Conservation (phyloP, 805 yeast species). For the Nakazawaea laoshanensis region DNA sequence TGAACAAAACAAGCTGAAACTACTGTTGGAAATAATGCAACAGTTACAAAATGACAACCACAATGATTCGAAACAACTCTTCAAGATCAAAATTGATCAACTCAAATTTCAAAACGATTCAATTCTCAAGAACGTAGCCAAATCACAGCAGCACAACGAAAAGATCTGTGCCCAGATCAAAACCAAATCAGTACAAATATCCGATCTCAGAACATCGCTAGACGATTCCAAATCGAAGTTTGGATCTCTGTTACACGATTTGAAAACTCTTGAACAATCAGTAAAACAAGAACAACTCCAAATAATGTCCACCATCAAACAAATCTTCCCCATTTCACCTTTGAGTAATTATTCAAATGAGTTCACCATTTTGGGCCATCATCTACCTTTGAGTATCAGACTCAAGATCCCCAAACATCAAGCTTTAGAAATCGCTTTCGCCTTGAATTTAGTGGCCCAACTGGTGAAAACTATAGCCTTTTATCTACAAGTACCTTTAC, state of each 20-base stretch:
- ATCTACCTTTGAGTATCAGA: slow-evolving; percentile 5
- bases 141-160: too few species aligned
- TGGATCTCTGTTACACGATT: slow-evolving; percentile 4
- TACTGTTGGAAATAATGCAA: slow-evolving; percentile 12
- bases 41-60: slow-evolving; percentile 7
- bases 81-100: slow-evolving; percentile 10
- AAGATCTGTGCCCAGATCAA: too few species aligned
- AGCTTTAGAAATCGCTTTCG: slow-evolving; percentile 35
- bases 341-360: slow-evolving; percentile 8
- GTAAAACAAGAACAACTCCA: slow-evolving; percentile 3
- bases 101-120: background rate
- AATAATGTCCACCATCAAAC: slow-evolving; percentile 1
- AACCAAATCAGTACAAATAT: background rate
- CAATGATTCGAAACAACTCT: slow-evolving; percentile 7
- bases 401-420: slow-evolving; percentile 18
- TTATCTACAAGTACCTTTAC: slow-evolving; percentile 34
- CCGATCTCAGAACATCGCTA: background rate
- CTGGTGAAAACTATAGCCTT: slow-evolving; percentile 29
- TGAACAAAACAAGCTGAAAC: slow-evolving; percentile 12
- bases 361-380: slow-evolving; percentile 7
- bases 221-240: background rate
- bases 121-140: too few species aligned
- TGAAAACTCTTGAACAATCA: slow-evolving; percentile 7
- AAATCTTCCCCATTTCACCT: slow-evolving; percentile 11
- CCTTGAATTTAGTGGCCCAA: slow-evolving; percentile 39